Conservation (phyloP, 2,329 filamentous ascomycete species). For the Monosporascus sp. region DNA sequence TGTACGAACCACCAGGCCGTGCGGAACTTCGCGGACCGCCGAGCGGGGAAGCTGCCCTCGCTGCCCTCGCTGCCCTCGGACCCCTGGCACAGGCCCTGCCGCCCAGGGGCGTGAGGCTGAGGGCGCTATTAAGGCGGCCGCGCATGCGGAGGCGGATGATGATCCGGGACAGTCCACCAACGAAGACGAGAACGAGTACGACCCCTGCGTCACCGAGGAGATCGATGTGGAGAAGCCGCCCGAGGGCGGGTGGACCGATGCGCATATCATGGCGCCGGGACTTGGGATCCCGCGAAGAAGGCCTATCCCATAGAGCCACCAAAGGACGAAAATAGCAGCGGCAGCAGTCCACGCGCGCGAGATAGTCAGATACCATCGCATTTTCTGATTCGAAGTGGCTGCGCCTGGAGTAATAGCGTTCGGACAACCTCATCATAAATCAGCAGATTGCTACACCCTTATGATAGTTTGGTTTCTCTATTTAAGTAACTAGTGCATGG, state of each 20-base stretch:
- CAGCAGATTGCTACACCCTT: no score
- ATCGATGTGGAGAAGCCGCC: not conserved
- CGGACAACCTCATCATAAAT: no score
- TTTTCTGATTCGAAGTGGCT: no score
- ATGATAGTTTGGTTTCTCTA: no score
- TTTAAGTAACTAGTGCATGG: no score
- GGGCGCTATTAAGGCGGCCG: not conserved
- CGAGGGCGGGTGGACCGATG: not conserved
- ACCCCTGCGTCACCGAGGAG: not conserved
- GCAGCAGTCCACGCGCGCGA: no score
- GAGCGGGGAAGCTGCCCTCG: not conserved
- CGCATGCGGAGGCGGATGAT: not conserved
- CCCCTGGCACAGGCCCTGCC: not conserved
- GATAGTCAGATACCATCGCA: no score
- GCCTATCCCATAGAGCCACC: no score
- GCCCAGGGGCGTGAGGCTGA: not conserved
- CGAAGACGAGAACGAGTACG: not conserved
- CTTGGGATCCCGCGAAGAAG: not conserved
- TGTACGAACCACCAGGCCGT: conserved; percentile 5
- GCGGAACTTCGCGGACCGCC: conserved; percentile 1
- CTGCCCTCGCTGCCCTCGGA: not conserved
- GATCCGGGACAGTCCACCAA: no score
- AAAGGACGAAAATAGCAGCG: no score
- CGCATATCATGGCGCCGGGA: not conserved
- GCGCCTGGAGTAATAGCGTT: no score